Conservation (phyloP, 2,329 filamentous ascomycete species). For the Dactylellina drechsleri region DNA sequence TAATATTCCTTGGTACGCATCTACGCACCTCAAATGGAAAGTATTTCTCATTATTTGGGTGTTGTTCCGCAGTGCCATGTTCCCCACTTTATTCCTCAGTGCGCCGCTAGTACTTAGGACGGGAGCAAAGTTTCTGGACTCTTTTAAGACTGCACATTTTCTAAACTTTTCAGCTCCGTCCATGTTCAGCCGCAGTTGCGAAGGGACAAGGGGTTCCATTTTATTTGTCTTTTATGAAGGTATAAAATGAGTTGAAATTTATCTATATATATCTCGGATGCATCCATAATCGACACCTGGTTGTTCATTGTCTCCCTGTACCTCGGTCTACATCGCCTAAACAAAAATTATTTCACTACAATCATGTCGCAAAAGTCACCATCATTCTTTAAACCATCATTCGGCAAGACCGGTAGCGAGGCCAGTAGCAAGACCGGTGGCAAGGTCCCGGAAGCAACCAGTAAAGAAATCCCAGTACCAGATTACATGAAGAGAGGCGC, state of each 20-base stretch:
- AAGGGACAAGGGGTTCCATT: background rate
- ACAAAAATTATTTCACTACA: conserved; percentile 19
- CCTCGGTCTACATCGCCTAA: conserved; percentile 7
- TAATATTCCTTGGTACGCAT: no score
- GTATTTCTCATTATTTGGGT: no score
- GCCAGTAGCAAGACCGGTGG: background rate
- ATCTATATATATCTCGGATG: conserved; percentile 2
- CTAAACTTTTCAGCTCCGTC: background rate
- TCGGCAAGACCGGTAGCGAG: no score
- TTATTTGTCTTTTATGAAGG: background rate
- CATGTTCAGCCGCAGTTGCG: background rate
- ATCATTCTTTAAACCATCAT: background rate
- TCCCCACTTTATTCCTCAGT: background rate
- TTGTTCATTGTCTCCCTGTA: conserved; percentile 12
- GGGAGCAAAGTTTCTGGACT: no score
- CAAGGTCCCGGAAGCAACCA: background rate
- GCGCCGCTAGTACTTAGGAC: background rate
- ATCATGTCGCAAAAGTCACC: background rate
- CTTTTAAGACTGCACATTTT: background rate
- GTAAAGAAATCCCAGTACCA: conserved; percentile 4
- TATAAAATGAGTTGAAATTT: conserved; percentile 4
- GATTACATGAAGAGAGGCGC: background rate
- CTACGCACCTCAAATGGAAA: no score
- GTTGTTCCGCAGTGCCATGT: no score
- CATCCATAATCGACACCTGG: conserved; percentile 7